These are phyloP conservation scores for Thuidium tamariscinum DNA, from an alignment of 225 moss, liverwort and hornwort species.

Conservation along the genomic window DNA sequence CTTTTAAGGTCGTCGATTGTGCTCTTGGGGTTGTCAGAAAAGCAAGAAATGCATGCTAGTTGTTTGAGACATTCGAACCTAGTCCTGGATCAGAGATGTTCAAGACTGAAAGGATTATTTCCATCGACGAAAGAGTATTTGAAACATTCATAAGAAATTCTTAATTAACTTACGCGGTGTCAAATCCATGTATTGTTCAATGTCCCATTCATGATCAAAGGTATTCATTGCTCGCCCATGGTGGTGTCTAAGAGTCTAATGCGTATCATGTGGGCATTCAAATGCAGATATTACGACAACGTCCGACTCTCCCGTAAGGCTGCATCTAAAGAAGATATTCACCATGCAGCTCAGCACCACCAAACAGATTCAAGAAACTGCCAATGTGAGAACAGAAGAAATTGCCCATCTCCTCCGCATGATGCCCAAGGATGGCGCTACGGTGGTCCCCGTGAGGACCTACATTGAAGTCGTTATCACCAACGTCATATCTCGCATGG, in stretches of 20 bases:
- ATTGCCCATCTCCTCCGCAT: neutral
- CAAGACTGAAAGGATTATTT: neutral
- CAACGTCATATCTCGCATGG: neutral
- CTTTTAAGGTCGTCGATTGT: neutral
- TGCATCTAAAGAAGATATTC: neutral
- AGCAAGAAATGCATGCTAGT: neutral
- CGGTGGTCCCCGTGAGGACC: neutral
- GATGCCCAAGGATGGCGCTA: neutral
- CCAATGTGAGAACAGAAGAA: neutral
- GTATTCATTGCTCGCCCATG: neutral
- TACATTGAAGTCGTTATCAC: neutral
- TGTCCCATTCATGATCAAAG: neutral
- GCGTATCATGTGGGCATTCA: neutral
- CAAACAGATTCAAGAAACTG: neutral
- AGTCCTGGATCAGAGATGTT: neutral
- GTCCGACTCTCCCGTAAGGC: neutral
- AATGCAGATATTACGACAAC: neutral
- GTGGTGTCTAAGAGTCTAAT: neutral
- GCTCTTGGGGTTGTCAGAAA: neutral
- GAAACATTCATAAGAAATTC: neutral
- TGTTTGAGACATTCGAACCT: neutral
- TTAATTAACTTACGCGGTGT: too few relatives aligned
- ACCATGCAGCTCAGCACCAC: neutral
- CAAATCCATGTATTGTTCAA: neutral
- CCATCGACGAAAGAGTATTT: too few relatives aligned